These are phyloP conservation scores for Gossypium turneri DNA, from an alignment of 345 rosid genomes.

Conservation along the genomic window DNA sequence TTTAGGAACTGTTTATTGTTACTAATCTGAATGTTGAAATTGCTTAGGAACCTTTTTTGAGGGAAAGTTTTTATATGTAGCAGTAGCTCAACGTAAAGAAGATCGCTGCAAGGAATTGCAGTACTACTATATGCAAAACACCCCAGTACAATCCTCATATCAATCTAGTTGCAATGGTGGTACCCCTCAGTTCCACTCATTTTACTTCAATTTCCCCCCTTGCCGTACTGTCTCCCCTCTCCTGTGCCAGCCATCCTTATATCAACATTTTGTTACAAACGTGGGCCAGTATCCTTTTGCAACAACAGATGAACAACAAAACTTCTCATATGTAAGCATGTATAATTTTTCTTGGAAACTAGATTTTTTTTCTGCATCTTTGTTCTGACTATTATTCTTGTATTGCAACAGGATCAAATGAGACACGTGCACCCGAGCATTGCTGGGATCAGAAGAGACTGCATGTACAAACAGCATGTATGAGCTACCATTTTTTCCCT, in stretches of 20 bases:
- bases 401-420: not conserved
- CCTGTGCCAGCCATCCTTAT: not conserved
- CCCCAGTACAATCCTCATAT: constrained; percentile 7
- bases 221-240: constrained; percentile 5
- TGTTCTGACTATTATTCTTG: not conserved
- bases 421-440: not conserved
- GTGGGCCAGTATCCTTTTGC: not conserved
- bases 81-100: constrained; percentile 56
- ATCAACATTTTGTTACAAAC: constrained; percentile 2
- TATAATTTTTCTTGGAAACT: not conserved
- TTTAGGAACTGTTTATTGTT: not conserved
- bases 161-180: constrained; percentile 14
- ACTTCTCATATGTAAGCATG: constrained; percentile 1
- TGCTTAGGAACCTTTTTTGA: constrained; percentile 39
- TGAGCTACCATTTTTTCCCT: not conserved
- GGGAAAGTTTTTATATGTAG: constrained; percentile 48
- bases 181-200: constrained; percentile 14
- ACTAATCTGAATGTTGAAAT: not conserved
- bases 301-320: not conserved
- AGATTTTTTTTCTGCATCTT: not conserved
- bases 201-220: constrained; percentile 16
- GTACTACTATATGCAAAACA: constrained; percentile 10
- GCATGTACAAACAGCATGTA: not conserved
- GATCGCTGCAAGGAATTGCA: constrained; percentile 38
- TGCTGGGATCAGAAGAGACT: not conserved